A percentile compares a stretch with the other conserved stretches of the same genome.
Conservation (phyloP, 441 rosid species). For the Populus tomentosa region DNA sequence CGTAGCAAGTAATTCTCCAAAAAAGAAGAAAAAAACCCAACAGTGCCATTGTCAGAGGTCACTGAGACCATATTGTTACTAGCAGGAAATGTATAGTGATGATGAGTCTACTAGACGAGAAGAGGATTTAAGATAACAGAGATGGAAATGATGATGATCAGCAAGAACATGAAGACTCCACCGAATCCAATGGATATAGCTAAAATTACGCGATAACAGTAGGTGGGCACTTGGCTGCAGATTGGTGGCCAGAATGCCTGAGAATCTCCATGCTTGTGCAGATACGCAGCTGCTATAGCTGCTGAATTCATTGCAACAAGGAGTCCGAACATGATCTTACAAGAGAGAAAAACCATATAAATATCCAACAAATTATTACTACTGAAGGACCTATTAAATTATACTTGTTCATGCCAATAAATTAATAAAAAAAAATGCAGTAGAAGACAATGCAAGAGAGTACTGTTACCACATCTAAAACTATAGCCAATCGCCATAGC, state of each 20-base stretch:
- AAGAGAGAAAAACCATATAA: not conserved
- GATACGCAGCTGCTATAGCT: conserved; percentile 7
- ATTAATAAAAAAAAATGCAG: no score
- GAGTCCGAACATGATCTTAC: not conserved
- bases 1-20: not conserved
- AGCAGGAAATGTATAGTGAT: no score
- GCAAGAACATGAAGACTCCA: not conserved
- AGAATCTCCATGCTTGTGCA: conserved; percentile 11
- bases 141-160: not conserved
- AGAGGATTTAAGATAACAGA: not conserved
- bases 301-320: not conserved
- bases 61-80: no score
- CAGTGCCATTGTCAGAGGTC: not conserved
- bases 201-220: no score
- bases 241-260: conserved; percentile 7
- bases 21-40: not conserved
- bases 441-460: not conserved
- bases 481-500: not conserved
- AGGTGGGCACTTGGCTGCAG: not conserved
- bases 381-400: no score
- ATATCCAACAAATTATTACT: no score
- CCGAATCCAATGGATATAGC: not conserved
- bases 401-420: no score
- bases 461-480: not conserved
- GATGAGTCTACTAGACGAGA: not conserved